Conservation (phyloP, 2,329 filamentous ascomycete species). For the Pseudopyricularia cyperi region DNA sequence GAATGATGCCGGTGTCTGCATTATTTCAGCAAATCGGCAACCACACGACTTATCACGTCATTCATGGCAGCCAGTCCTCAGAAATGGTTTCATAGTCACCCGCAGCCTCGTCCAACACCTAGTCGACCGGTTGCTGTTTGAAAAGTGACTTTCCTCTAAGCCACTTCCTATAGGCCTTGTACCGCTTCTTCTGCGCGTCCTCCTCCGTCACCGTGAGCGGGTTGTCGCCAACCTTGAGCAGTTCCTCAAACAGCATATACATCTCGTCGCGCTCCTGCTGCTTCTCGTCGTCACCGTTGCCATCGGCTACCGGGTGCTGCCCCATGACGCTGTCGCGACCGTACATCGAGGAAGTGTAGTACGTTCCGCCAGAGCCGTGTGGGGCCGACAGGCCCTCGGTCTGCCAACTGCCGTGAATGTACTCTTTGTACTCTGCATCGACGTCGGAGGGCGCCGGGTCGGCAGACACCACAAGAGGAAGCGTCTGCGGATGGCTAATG, state of each 20-base stretch:
- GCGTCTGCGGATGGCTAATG: constrained; percentile 74
- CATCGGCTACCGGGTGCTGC: background rate
- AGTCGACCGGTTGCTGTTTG: constrained; percentile 66
- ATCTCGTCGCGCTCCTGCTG: constrained; percentile 49
- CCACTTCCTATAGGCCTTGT: constrained; percentile 95
- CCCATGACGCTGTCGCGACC: constrained; percentile 15
- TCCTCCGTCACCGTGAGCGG: constrained; percentile 79
- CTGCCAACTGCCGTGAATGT: constrained; percentile 57
- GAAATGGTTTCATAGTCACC: background rate
- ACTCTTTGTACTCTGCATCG: constrained; percentile 60
- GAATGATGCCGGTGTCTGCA: background rate
- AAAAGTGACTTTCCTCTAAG: constrained; percentile 88
- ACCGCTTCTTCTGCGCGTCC: constrained; percentile 82
- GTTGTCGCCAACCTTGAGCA: constrained; percentile 65
- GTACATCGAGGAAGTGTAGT: background rate
- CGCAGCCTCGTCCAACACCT: constrained; percentile 10
- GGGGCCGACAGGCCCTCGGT: constrained; percentile 36
- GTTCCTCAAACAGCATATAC: constrained; percentile 56
- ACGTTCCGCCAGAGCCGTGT: background rate
- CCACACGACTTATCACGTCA: background rate
- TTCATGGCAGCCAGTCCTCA: background rate
- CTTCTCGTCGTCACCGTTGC: background rate
- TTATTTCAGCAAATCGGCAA: background rate
- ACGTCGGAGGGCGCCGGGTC: constrained; percentile 34
- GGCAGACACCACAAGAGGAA: constrained; percentile 68